Conservation (phyloP, 2,329 filamentous ascomycete species). For the Aaosphaeria arxii region DNA sequence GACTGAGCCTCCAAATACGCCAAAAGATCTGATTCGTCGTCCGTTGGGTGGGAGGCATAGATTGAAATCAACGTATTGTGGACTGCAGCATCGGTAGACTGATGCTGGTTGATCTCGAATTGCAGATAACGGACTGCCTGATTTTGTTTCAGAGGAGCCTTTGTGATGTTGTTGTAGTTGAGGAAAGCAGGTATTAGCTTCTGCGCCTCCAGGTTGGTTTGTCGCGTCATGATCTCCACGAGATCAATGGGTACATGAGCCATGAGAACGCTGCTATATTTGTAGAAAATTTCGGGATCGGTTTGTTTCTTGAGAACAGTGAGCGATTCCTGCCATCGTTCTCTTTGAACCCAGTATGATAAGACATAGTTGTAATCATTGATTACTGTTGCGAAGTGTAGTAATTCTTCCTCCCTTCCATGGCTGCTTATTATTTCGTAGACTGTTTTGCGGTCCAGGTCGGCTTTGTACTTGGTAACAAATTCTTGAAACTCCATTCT, state of each 20-base stretch:
- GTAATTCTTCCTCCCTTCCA: slow-evolving; percentile 85
- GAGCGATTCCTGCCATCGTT: slow-evolving; percentile 85
- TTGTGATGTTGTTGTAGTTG: slow-evolving; percentile 82
- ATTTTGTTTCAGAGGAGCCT: slow-evolving; percentile 66
- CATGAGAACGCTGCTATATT: slow-evolving; percentile 96
- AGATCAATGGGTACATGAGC: slow-evolving; percentile 78
- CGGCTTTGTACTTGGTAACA: slow-evolving; percentile 75
- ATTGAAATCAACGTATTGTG: slow-evolving; percentile 98
- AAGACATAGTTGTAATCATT: slow-evolving; percentile 94
- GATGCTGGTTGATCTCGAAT: slow-evolving; percentile 84
- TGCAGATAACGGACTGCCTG: slow-evolving; percentile 93
- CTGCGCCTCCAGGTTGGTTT: slow-evolving; percentile 77
- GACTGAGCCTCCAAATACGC: slow-evolving; percentile 89
- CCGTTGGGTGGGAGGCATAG: slow-evolving; percentile 80
- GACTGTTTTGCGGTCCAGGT: slow-evolving; percentile 85
- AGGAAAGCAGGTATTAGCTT: slow-evolving; percentile 90
- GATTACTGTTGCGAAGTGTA: slow-evolving; percentile 84
- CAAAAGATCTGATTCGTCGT: slow-evolving; percentile 80
- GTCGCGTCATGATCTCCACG: slow-evolving; percentile 94
- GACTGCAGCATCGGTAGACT: slow-evolving; percentile 78
- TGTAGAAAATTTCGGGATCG: slow-evolving; percentile 89
- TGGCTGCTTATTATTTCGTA: slow-evolving; percentile 97
- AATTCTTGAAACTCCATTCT: slow-evolving; percentile 86
- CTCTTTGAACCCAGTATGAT: slow-evolving; percentile 94
- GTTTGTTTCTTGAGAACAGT: slow-evolving; percentile 90